Base-by-base conservation (phyloP, 768 basidiomycete genomes). In the Cystofilobasidium bisporidii region DNA sequence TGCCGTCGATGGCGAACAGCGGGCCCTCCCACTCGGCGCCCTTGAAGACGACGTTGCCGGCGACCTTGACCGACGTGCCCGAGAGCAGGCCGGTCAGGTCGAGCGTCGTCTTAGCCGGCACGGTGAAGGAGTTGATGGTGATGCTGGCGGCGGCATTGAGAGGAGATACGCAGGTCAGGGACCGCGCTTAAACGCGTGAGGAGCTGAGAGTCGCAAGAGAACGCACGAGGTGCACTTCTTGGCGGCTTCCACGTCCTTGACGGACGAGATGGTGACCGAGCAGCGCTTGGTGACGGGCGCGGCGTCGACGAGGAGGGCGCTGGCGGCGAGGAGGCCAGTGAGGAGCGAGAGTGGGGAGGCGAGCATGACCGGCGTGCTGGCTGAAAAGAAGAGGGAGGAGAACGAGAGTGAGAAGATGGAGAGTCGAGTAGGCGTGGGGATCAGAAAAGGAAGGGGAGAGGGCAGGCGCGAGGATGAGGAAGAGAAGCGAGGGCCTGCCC, bases 11-110 rank as follows among this genome's bases (percentile, higher is more conserved):
- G 26, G 55, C 43, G 45, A 72, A 64, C 50, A 70, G 60, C 33
- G 69, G 71, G 4, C 71, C 71, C 10, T 48, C 69, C 60, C 63
- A 68, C n/a, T n/a, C n/a, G n/a, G n/a, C n/a, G 43, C 43, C 14
- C 20, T 64, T 36, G n/a, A 66, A 57, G 36, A 74, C 71, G 55
- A 87, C 79, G 38, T 86, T 81, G 22, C 86, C 86, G 69, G 79
- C 83, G 76, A 86, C 75, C 59, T 82, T 85, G 69, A 87, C 85
- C 4, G 80, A 83, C 1, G 84, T 81, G 8, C 82, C 82, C 28
- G 15, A 71, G 48, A 78, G 67, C 40, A 86, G 77, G 24, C 67
- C 61, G n/a, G 74, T 70, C 36, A 86, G 79, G 20, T 76, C 78
- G 72, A 86, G 79, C 0, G 78, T 80, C 75, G 81, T 61, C 20